phyloP scores from a whole-genome alignment of 179 eudicot species.

The Nepenthes alata region DNA sequence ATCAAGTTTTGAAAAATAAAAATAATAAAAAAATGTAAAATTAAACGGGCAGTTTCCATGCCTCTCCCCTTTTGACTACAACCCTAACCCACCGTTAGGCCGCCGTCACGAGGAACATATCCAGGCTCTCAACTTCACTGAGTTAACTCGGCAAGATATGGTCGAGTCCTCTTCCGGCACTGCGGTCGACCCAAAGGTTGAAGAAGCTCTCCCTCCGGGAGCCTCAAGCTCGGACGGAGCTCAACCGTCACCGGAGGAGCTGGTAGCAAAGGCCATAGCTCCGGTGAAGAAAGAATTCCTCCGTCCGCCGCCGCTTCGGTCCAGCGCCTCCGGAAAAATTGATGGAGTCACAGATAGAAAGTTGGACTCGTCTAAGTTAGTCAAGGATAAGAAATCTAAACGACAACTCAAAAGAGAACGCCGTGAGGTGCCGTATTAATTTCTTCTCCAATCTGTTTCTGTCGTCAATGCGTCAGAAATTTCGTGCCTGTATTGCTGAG shows the following conservation, averaged over 20 bases:
- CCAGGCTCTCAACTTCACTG: too few species aligned
- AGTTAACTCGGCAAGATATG: too few species aligned
- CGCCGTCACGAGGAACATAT: too few species aligned
- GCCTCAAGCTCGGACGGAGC: not conserved
- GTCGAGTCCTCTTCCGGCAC: not conserved
- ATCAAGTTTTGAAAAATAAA: too few species aligned
- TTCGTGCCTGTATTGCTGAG: too few species aligned
- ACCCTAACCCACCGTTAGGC: too few species aligned
- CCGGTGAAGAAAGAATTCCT: constrained; percentile 78
- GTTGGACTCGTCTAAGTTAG: constrained; percentile 21
- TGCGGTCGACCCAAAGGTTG: not conserved
- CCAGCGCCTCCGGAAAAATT: constrained; percentile 7
- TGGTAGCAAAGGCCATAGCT: constrained; percentile 68
- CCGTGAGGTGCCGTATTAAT: constrained; percentile 28
- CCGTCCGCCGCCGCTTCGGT: constrained; percentile 40
- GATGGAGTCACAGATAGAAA: constrained; percentile 7
- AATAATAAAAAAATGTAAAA: too few species aligned
- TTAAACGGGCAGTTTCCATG: too few species aligned
- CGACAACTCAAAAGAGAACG: constrained; percentile 83
- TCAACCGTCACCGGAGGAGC: constrained; percentile 36
- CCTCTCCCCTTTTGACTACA: too few species aligned
- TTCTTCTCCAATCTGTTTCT: not conserved
- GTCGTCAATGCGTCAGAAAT: not conserved
- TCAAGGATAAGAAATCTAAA: constrained; percentile 79
- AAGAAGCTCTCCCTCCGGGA: not conserved